Conservation (phyloP, 2,329 filamentous ascomycete species). For the Pestalotiopsis sp. region DNA sequence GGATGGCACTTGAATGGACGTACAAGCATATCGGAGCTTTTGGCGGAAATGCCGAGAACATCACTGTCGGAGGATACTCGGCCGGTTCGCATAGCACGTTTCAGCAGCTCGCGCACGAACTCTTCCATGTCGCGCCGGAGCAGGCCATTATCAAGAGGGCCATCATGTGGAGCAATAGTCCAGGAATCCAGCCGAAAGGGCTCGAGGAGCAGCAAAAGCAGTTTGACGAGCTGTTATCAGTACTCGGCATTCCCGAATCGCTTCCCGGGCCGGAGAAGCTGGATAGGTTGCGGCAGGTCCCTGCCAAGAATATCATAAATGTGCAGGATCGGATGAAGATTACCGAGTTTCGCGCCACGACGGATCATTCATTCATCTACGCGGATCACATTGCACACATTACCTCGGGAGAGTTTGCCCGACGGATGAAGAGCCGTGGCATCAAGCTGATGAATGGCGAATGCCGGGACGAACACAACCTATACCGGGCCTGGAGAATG, state of each 20-base stretch:
- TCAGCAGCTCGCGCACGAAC: constrained; percentile 58
- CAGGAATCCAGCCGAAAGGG: constrained; percentile 15
- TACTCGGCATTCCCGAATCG: constrained; percentile 7
- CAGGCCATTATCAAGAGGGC: constrained; percentile 50
- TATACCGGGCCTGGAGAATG: constrained; percentile 14
- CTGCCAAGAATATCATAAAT: constrained; percentile 8
- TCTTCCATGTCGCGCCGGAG: constrained; percentile 43
- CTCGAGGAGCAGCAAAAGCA: constrained; percentile 18
- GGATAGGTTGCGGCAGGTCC: neutral
- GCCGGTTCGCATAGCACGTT: constrained; percentile 58
- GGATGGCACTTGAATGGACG: constrained; percentile 57
- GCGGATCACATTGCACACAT: constrained; percentile 9
- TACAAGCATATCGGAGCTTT: constrained; percentile 46
- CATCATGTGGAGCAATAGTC: constrained; percentile 40
- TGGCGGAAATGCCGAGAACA: constrained; percentile 33
- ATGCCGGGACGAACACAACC: constrained; percentile 14
- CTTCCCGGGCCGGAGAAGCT: constrained; percentile 8
- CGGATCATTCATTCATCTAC: constrained; percentile 11
- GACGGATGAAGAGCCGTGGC: constrained; percentile 15
- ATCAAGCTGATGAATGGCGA: constrained; percentile 16
- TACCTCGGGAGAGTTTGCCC: constrained; percentile 13
- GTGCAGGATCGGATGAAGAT: constrained; percentile 13
- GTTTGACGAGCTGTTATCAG: constrained; percentile 15
- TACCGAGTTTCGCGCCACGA: constrained; percentile 14
- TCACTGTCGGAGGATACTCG: constrained; percentile 57